Percentiles rank a stretch among this genome's conserved stretches.
These are phyloP conservation scores for Lentinula edodes DNA, from an alignment of 768 basidiomycete genomes.

Conservation along the genomic window DNA sequence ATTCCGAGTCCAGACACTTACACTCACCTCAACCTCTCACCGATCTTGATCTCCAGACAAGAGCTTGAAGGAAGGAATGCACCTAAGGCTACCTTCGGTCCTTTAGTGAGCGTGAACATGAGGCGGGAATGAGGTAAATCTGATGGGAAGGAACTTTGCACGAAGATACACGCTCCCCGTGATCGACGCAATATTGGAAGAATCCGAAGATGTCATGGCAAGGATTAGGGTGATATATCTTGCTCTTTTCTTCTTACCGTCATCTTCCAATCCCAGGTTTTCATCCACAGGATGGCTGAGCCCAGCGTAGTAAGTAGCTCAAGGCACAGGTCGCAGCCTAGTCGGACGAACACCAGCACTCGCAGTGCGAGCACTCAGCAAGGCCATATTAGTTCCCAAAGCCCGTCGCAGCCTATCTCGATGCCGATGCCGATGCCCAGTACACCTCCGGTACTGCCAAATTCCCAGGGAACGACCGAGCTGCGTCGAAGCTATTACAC, in stretches of 20 bases:
- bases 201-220: neutral
- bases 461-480: neutral
- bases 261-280: neutral
- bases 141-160: neutral
- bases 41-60: too few relatives aligned
- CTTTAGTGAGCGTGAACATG: neutral
- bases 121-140: neutral
- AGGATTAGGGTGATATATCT: neutral
- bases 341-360: neutral
- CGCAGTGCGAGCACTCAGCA: conserved; percentile 1
- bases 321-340: conserved; percentile 2
- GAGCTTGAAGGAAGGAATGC: neutral
- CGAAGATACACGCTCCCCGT: neutral
- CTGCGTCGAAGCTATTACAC: neutral
- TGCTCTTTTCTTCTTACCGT: neutral
- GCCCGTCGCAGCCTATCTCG: neutral
- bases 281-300: neutral
- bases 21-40: too few relatives aligned
- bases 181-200: neutral
- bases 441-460: neutral
- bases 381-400: neutral
- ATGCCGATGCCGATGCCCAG: neutral
- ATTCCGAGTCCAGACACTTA: too few relatives aligned
- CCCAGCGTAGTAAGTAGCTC: neutral
- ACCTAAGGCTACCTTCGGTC: neutral